Percentiles rank a stretch among this genome's conserved stretches.
phyloP scores from a whole-genome alignment of 192 early-diverging fungal genomes.

The Spinellus fusiger region DNA sequence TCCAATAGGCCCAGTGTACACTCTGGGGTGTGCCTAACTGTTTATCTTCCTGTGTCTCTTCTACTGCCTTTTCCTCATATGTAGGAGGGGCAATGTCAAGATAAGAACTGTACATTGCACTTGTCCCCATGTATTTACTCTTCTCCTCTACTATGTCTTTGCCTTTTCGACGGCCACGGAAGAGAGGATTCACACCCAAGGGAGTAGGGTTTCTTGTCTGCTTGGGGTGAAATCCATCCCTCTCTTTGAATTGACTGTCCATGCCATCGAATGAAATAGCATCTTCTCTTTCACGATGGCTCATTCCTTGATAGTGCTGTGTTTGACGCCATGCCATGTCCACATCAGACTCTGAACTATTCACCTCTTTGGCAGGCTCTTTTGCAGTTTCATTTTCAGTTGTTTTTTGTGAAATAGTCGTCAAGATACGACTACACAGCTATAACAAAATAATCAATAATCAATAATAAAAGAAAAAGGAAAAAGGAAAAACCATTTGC shows the following conservation, averaged over 20 bases:
- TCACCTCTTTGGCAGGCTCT: background rate
- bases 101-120: constrained; percentile 4
- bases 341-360: background rate
- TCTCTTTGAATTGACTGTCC: background rate
- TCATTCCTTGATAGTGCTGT: constrained; percentile 19
- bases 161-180: constrained; percentile 1
- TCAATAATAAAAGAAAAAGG: background rate
- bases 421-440: constrained; percentile 1
- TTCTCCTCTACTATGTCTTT: background rate
- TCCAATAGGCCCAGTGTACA: constrained; percentile 20
- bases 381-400: background rate
- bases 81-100: constrained; percentile 1
- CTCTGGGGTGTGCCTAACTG: background rate
- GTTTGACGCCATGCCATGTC: constrained; percentile 17
- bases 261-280: background rate
- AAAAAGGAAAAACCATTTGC: background rate
- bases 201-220: background rate
- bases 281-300: constrained; percentile 17
- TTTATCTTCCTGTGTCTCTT: constrained; percentile 5
- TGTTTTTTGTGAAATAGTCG: constrained; percentile 6
- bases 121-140: background rate
- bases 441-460: constrained; percentile 3
- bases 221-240: background rate
- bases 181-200: background rate
- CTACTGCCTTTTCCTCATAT: background rate